Evolutionary conservation across 2,329 filamentous ascomycete genomes (phyloP).

Genomic region (Penicillium aurantiogriseum): DNA sequence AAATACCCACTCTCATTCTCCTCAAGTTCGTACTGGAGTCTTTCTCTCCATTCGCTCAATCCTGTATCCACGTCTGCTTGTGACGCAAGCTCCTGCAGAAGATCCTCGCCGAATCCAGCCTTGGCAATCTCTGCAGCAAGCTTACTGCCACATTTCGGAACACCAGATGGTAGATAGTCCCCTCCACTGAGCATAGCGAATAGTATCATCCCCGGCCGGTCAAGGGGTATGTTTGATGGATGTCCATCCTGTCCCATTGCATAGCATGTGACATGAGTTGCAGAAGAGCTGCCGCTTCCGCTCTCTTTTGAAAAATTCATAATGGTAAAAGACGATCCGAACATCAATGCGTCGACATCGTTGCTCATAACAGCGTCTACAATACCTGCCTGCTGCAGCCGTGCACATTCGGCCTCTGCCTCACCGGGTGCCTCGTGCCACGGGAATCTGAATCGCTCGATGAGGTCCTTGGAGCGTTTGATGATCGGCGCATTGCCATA

Average conservation of each 20-base stretch:
- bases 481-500: slow-evolving; percentile 64
- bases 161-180: slow-evolving; percentile 86
- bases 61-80: slow-evolving; percentile 28
- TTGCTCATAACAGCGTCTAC: slow-evolving; percentile 94
- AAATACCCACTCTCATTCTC: slow-evolving; percentile 86
- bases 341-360: slow-evolving; percentile 97
- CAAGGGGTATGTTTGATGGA: slow-evolving; percentile 51
- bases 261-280: slow-evolving; percentile 85
- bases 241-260: slow-evolving; percentile 45
- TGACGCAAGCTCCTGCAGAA: slow-evolving; percentile 62
- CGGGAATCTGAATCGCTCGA: slow-evolving; percentile 80
- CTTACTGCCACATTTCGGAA: slow-evolving; percentile 83
- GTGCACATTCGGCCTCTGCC: slow-evolving; percentile 91
- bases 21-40: slow-evolving; percentile 70
- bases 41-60: slow-evolving; percentile 67
- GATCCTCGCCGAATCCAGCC: slow-evolving; percentile 76
- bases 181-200: slow-evolving; percentile 94
- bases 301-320: slow-evolving; percentile 80
- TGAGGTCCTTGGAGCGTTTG: slow-evolving; percentile 76
- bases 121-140: slow-evolving; percentile 85
- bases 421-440: slow-evolving; percentile 88
- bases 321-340: slow-evolving; percentile 76
- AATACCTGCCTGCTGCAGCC: slow-evolving; percentile 75
- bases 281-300: slow-evolving; percentile 57
- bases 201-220: slow-evolving; percentile 85